Base-by-base conservation (phyloP, 371 early-diverging fungal species). In the Actinomortierella ambigua region DNA sequence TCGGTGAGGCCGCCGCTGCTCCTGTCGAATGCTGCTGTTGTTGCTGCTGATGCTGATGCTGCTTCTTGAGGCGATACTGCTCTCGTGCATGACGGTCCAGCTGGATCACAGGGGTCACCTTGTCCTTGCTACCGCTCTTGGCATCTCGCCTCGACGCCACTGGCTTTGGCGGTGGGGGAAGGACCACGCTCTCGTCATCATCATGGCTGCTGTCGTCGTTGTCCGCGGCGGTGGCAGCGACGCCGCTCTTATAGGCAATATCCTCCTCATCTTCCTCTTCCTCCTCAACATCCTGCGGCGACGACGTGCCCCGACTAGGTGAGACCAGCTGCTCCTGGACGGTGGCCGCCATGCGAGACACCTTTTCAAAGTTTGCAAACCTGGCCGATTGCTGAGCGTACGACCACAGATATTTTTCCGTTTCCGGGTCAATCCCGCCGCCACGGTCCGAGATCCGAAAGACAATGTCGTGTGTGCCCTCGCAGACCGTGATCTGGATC, bases 391-490 rank as follows among this genome's bases (percentile, higher is more conserved):
- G 8, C 66, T 77, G 84, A 52, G 86, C 75, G 60, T 85, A 96
- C n/a, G 91, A 93, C 94, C 95, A 97, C 13, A 97, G 60, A 49
- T 85, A 80, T 1, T 80, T 79, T 59, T 88, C 87, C 28, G 85
- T 70, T 3, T 84, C 79, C 27, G 82, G 77, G 20, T 79, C 70
- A 67, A 96, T 93, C 15, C 97, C 97, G 40, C 96, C 96, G 47
- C 94, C 95, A 77, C 90, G 89, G 77, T 97, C 97, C 1, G 95
- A 93, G 17, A 98, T 81, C 24, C 98, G 90, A 68, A 96, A 92
- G 46, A 89, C 89, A n/a, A 96, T 82, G 69, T 92, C 90, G 3
- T 82, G 81, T 27, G 81, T 83, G 50, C 87, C 87, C 28, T 83
- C 84, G 63, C 93, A 92, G 29, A 96, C 85, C 1, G 97, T 96